phyloP scores from a whole-genome alignment of 2,329 filamentous ascomycete genomes.

The Piedraia hortae region DNA sequence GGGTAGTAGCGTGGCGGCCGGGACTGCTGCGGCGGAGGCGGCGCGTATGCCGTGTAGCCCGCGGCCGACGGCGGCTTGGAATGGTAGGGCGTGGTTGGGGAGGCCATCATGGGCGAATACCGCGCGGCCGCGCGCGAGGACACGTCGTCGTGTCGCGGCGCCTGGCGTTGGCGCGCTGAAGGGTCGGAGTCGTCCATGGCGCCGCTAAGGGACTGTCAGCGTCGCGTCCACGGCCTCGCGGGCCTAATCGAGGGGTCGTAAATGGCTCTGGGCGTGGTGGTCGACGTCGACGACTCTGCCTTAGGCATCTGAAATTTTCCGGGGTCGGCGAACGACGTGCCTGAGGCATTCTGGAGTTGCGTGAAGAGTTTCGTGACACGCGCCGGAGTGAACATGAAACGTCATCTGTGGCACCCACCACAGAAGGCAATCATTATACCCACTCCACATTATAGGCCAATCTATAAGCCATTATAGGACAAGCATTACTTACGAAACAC shows the following conservation, averaged over 20 bases:
- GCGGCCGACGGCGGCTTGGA: constrained; percentile 18
- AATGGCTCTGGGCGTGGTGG: constrained; percentile 30
- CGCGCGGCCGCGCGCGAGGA: constrained; percentile 43
- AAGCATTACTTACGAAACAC: too few relatives aligned
- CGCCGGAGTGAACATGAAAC: too few relatives aligned
- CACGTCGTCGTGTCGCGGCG: constrained; percentile 34
- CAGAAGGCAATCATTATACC: too few relatives aligned
- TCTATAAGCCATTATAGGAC: too few relatives aligned
- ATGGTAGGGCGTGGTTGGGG: constrained; percentile 54
- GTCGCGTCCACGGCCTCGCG: too few relatives aligned
- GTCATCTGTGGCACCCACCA: too few relatives aligned
- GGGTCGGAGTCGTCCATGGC: constrained; percentile 80
- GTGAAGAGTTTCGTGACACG: too few relatives aligned
- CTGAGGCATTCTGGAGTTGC: too few relatives aligned
- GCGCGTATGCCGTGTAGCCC: constrained; percentile 12
- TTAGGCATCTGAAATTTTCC: too few relatives aligned
- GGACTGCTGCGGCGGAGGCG: constrained; percentile 12
- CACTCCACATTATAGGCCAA: too few relatives aligned
- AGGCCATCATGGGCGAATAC: constrained; percentile 91
- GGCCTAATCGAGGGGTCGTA: too few relatives aligned
- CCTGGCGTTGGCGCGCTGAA: constrained; percentile 67
- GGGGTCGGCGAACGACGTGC: too few relatives aligned
- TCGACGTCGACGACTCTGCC: constrained; percentile 38
- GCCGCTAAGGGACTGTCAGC: constrained; percentile 18
- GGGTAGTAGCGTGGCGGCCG: constrained; percentile 26